Evolutionary conservation across 2,329 filamentous ascomycete genomes (phyloP).

Genomic region (Drechslerella dactyloides): DNA sequence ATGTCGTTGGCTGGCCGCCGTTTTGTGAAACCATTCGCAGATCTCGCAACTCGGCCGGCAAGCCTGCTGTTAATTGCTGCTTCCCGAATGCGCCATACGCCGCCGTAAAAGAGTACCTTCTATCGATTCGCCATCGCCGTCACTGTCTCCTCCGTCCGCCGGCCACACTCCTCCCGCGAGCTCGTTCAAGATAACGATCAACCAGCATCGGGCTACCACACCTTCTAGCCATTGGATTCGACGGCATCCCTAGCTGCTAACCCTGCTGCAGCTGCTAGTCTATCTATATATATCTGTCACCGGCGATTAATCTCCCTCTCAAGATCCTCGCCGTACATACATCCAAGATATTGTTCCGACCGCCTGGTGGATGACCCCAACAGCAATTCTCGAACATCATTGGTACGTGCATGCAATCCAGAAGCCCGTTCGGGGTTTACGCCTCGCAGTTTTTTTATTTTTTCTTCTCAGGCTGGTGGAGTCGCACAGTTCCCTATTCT

Average conservation of each 20-base stretch:
- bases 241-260: not conserved
- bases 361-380: not conserved
- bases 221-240: not conserved
- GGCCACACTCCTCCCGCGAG: not conserved
- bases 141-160: not conserved
- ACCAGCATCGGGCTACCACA: not conserved
- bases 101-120: not conserved
- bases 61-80: too few relatives aligned
- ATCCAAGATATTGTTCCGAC: not conserved
- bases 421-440: not conserved
- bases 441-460: not conserved
- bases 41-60: slow-evolving; percentile 34
- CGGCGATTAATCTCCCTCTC: not conserved
- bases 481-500: slow-evolving; percentile 30
- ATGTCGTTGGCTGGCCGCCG: slow-evolving; percentile 34
- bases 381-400: not conserved
- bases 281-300: too few relatives aligned
- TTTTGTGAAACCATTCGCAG: slow-evolving; percentile 30
- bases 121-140: not conserved
- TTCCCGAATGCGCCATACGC: too few relatives aligned
- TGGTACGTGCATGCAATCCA: not conserved
- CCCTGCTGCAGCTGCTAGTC: not conserved
- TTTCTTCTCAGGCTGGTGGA: not conserved
- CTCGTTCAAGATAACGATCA: not conserved
- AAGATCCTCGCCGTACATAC: not conserved